Percentiles rank a stretch among this genome's conserved stretches.
Conservation (phyloP, 495 filamentous ascomycete species). For the Penicillium manginii region DNA sequence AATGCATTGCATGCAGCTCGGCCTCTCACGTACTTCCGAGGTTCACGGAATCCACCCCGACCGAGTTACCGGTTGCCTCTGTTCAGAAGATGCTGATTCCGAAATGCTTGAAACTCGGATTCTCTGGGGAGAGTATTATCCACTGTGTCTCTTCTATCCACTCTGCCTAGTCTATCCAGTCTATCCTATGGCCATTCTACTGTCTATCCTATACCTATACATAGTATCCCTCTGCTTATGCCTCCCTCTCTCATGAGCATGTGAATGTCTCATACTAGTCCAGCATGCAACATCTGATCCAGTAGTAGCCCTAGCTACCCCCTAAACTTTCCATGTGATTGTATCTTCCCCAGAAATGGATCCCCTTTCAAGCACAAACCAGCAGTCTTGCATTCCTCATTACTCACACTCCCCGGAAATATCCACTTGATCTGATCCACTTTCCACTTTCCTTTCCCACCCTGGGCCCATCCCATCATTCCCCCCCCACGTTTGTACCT, state of each 20-base stretch:
- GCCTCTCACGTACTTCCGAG: background rate
- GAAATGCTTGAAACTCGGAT: too few species aligned
- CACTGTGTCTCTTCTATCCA: too few species aligned
- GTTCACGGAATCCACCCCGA: background rate
- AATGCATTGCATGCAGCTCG: background rate
- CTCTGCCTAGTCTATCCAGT: too few species aligned
- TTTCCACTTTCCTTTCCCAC: constrained; percentile 4
- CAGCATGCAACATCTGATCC: background rate
- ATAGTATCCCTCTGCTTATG: background rate
- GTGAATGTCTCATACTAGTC: background rate
- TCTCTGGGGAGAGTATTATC: too few species aligned
- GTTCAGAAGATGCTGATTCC: background rate
- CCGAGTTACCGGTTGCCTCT: background rate
- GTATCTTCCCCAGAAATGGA: background rate
- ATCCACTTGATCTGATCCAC: background rate
- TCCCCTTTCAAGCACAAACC: constrained; percentile 20
- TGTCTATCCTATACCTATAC: too few species aligned
- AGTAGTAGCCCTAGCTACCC: background rate
- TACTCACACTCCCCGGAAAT: constrained; percentile 1
- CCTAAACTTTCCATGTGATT: background rate
- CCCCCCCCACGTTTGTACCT: constrained; percentile 28
- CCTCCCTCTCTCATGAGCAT: background rate
- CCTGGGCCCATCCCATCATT: background rate
- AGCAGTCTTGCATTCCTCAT: constrained; percentile 5
- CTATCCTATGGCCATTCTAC: too few species aligned